Conservation (phyloP, 768 basidiomycete species). For the Kwoniella mangroviensis region DNA sequence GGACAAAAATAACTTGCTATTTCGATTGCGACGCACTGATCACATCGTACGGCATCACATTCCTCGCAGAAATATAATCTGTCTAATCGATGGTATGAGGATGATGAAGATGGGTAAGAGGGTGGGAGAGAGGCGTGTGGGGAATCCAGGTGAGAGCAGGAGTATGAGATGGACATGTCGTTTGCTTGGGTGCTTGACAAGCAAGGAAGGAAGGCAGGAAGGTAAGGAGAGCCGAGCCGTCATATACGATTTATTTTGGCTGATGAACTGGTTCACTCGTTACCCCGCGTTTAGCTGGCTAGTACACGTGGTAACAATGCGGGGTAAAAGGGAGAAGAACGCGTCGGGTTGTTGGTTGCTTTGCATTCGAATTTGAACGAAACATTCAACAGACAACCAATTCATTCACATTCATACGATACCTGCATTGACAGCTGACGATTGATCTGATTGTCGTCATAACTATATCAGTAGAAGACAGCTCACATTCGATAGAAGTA, state of each 20-base stretch:
- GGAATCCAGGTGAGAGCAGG: constrained; percentile 59
- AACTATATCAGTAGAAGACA: no score
- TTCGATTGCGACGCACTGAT: constrained; percentile 88
- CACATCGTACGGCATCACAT: constrained; percentile 93
- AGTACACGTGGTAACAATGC: background rate
- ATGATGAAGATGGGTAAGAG: constrained; percentile 67
- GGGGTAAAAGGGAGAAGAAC: constrained; percentile 1
- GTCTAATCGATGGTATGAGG: constrained; percentile 80
- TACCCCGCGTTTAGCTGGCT: constrained; percentile 5
- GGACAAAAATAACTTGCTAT: constrained; percentile 98
- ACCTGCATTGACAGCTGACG: no score
- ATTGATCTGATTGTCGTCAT: no score
- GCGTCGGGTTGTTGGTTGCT: background rate
- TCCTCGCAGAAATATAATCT: constrained; percentile 96
- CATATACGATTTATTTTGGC: background rate
- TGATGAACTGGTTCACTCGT: background rate
- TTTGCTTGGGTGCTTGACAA: background rate
- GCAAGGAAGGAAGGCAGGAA: background rate
- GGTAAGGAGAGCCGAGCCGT: background rate
- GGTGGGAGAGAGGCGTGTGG: constrained; percentile 74
- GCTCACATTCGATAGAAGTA: no score
- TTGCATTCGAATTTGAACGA: no score
- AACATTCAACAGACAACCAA: no score
- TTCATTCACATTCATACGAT: no score
- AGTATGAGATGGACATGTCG: constrained; percentile 52